These are phyloP conservation scores for Cornus kousa DNA, from an alignment of 148 eudicot genomes.

Conservation along the genomic window DNA sequence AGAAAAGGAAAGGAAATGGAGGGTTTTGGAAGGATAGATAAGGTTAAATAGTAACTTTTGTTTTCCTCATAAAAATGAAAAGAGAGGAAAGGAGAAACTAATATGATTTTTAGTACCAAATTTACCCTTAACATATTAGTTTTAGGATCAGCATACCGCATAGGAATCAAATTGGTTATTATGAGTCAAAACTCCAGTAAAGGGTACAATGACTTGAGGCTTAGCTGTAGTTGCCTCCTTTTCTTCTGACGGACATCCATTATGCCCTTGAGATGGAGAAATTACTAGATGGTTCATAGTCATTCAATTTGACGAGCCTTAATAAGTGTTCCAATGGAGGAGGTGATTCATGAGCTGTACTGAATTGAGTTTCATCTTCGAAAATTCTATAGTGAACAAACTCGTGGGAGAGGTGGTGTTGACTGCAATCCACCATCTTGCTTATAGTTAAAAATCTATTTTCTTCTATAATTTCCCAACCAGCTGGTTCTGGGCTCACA, in stretches of 20 bases:
- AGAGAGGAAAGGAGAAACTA: too few species aligned
- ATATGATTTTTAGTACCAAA: too few species aligned
- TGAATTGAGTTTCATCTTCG: slow-evolving; percentile 10
- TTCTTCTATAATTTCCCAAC: neutral
- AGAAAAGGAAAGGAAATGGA: too few species aligned
- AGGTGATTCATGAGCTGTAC: neutral
- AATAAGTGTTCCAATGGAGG: slow-evolving; percentile 1
- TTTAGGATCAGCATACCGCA: too few species aligned
- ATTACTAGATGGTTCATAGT: neutral
- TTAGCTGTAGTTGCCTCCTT: neutral
- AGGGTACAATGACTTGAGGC: neutral
- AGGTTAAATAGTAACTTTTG: too few species aligned
- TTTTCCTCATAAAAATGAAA: too few species aligned
- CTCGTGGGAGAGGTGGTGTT: slow-evolving; percentile 1
- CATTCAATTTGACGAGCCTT: neutral
- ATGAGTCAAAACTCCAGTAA: slow-evolving; percentile 9
- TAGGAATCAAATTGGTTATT: neutral
- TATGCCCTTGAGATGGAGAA: neutral
- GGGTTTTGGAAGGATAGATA: too few species aligned
- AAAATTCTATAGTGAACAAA: slow-evolving; percentile 3
- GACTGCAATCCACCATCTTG: neutral
- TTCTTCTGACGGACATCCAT: slow-evolving; percentile 8
- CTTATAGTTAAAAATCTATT: neutral
- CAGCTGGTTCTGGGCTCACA: slow-evolving; percentile 23
- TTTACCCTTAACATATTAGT: too few species aligned